Evolutionary conservation across 176 grass and related monocot genomes (phyloP), one percentile per base, ranked within the genome.

Genomic region (Secale cereale): DNA sequence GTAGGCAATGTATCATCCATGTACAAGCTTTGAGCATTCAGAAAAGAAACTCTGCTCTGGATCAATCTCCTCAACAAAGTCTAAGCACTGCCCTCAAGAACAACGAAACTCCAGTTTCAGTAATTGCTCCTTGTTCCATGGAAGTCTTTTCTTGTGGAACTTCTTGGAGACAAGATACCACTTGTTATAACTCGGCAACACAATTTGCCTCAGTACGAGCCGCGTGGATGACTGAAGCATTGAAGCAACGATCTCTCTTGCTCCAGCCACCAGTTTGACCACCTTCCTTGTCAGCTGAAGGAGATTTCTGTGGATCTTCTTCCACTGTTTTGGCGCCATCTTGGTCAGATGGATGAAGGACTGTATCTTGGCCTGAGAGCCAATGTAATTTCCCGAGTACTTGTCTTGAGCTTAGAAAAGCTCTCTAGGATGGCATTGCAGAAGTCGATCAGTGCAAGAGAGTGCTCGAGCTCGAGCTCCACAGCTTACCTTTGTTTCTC

Each of bases 321-420:
- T 93, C 56, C 87, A 48, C 36, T 78, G 60, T 41, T 92, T 90
- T 16, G 61, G 61, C 10, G 77, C 78, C 73, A 85, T 93, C 77
- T 78, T 90, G 39, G 41, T 50, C 8, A 85, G 16, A 32, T 10
- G 17, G 50, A 41, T 62, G 25, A 65, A 91, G 70, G 76, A 80
- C 86, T 54, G 29, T 13, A 76, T 28, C 35, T 83, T 88, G 40
- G 16, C 37, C 31, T 73, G 67, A 11, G 26, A 68, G 82, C 69
- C 3, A 40, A 25, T 13, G 61, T 54, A 6, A 78, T 74, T 14
- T 90, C 81, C 8, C 79, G 61, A 20, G 70, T 4, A 19, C 59
- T 48, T 31, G 46, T 27, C 71, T 79, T 93, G 10, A 85, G 77
- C 41, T 30, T 31, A 40, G 46, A 35, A 10, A 90, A 88, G 16